These are phyloP conservation scores for Chlamydomonas sphaeroides DNA, from an alignment of 139 green algal species.

Conservation along the genomic window DNA sequence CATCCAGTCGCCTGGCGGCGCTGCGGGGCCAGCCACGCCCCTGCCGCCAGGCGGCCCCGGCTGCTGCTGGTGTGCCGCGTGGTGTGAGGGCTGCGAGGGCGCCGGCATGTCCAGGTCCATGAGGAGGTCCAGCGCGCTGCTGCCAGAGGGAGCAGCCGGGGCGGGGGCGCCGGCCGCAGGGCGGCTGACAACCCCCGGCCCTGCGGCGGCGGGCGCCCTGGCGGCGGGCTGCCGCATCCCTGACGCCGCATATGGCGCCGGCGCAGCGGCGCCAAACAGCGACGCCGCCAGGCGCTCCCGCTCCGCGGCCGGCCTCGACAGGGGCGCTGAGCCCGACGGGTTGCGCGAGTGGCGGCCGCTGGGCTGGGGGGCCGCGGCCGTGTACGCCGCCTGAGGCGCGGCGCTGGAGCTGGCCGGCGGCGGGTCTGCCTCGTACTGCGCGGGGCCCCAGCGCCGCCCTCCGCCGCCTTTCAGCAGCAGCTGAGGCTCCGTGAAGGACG, in stretches of 20 bases:
- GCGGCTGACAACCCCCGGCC: background rate
- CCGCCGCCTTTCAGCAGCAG: background rate
- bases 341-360: slow-evolving; percentile 9
- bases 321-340: background rate
- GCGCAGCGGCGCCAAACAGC: slow-evolving; percentile 50
- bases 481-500: slow-evolving; percentile 3
- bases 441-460: slow-evolving; percentile 29
- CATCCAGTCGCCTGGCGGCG: slow-evolving; percentile 23
- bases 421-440: slow-evolving; percentile 8
- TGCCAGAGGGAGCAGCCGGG: background rate
- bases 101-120: slow-evolving; percentile 44
- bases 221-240: background rate
- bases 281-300: slow-evolving; percentile 60
- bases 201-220: background rate
- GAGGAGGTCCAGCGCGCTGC: slow-evolving; percentile 41
- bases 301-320: slow-evolving; percentile 1
- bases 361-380: background rate
- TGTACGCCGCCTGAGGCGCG: background rate
- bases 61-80: background rate
- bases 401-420: background rate
- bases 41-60: background rate
- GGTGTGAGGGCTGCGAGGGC: background rate
- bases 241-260: background rate
- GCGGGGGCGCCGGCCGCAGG: too few relatives aligned
- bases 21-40: background rate